phyloP scores from a whole-genome alignment of 108 stramenopile species.

The Cyclotella atomus region DNA sequence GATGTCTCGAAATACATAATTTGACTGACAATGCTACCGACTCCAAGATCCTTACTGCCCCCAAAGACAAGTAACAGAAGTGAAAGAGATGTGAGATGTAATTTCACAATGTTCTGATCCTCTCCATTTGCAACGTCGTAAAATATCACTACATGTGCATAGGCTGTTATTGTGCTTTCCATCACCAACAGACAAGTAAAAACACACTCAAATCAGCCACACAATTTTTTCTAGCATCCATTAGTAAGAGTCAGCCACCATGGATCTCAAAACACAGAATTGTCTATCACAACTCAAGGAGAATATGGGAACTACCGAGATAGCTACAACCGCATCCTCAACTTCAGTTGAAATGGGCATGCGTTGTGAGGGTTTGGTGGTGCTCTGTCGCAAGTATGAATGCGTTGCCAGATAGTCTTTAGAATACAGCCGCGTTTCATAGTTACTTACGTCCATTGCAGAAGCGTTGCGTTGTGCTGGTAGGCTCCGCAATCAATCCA shows the following conservation, averaged over 20 bases:
- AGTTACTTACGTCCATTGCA: too few species aligned
- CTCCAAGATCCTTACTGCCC: too few species aligned
- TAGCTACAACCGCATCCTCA: slow-evolving; percentile 5
- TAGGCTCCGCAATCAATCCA: too few species aligned
- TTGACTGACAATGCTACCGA: not conserved
- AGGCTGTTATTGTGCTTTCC: slow-evolving; percentile 3
- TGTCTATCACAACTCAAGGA: not conserved
- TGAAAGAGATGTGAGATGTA: too few species aligned
- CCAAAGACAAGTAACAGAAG: too few species aligned
- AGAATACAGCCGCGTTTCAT: too few species aligned
- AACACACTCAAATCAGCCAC: slow-evolving; percentile 6
- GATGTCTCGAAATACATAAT: not conserved
- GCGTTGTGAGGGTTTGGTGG: not conserved
- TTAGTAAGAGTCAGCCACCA: slow-evolving; percentile 5
- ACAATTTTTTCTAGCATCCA: slow-evolving; percentile 6
- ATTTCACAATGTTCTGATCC: too few species aligned
- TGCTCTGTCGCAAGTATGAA: slow-evolving; percentile 10
- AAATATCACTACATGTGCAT: too few species aligned
- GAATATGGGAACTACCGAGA: not conserved
- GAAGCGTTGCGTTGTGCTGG: too few species aligned
- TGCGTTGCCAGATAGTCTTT: not conserved
- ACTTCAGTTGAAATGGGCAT: not conserved
- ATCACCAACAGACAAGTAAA: not conserved
- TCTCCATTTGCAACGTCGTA: too few species aligned
- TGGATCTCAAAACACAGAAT: not conserved